These are phyloP conservation scores for Protomyces inundatus DNA, from an alignment of 1,139 yeast genomes.

Conservation along the genomic window DNA sequence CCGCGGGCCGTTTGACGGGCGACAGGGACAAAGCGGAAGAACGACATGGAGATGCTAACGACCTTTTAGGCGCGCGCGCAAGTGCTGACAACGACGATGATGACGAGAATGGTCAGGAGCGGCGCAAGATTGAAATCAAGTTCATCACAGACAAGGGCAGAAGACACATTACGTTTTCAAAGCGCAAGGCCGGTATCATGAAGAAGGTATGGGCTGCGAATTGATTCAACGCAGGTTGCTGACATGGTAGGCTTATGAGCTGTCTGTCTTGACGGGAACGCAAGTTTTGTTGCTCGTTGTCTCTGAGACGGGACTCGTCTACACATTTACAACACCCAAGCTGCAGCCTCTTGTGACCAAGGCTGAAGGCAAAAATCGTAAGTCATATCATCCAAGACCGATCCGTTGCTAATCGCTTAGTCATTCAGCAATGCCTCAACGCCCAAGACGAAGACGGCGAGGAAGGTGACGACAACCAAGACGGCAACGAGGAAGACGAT, in stretches of 20 bases:
- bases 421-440: slow-evolving; percentile 93
- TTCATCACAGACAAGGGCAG: slow-evolving; percentile 95
- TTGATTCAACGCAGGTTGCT: no score
- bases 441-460: slow-evolving; percentile 59
- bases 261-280: slow-evolving; percentile 92
- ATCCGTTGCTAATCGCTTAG: neutral
- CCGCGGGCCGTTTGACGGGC: no score
- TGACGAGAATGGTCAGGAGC: slow-evolving; percentile 52
- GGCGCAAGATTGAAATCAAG: slow-evolving; percentile 94
- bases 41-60: no score
- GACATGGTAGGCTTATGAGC: slow-evolving; percentile 66
- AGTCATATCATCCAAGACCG: neutral
- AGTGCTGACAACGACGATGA: slow-evolving; percentile 26
- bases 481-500: slow-evolving; percentile 31
- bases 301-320: slow-evolving; percentile 93
- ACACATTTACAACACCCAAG: slow-evolving; percentile 97
- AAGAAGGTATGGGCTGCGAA: slow-evolving; percentile 46
- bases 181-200: slow-evolving; percentile 98
- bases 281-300: slow-evolving; percentile 91
- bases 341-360: slow-evolving; percentile 95
- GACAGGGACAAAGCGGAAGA: no score
- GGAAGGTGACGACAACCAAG: slow-evolving; percentile 29
- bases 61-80: neutral
- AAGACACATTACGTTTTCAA: slow-evolving; percentile 94
- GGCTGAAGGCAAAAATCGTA: slow-evolving; percentile 82